Percentiles rank a stretch among this genome's conserved stretches.
These are phyloP conservation scores for Populus tomentosa DNA, from an alignment of 441 rosid genomes.

Conservation along the genomic window DNA sequence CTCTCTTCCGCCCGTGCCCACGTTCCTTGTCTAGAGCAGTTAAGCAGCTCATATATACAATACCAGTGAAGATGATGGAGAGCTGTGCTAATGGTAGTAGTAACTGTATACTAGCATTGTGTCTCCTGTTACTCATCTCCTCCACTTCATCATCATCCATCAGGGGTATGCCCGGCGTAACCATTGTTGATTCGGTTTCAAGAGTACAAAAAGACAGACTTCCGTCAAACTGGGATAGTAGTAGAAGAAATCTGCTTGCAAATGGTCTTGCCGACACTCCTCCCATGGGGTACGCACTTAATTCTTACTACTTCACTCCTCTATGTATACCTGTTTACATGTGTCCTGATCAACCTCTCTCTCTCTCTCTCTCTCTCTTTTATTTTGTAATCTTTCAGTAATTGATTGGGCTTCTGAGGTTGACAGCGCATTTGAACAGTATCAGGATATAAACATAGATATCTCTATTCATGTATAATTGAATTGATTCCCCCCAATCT, in stretches of 20 bases:
- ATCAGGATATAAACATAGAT: too few relatives aligned
- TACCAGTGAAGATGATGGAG: background rate
- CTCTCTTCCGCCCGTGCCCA: background rate
- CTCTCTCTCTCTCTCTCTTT: background rate
- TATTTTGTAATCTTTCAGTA: too few relatives aligned
- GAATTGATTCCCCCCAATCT: background rate
- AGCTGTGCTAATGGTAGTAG: background rate
- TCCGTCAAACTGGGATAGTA: background rate
- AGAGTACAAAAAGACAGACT: background rate
- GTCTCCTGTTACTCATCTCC: background rate
- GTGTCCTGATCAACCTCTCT: background rate
- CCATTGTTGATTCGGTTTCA: background rate
- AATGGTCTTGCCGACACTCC: conserved; percentile 76
- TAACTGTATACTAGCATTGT: background rate
- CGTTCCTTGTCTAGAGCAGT: background rate
- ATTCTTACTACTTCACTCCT: background rate
- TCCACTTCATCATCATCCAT: background rate
- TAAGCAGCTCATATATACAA: too few relatives aligned
- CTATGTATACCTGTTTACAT: too few relatives aligned
- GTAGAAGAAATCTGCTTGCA: conserved; percentile 48
- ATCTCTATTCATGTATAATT: background rate
- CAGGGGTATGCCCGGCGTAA: background rate
- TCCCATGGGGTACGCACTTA: conserved; percentile 60
- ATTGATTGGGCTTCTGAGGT: background rate
- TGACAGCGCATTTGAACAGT: background rate